A percentile compares a stretch with the other conserved stretches of the same genome.
phyloP scores from a whole-genome alignment of 345 rosid species.

The Bruguiera gymnorhiza region DNA sequence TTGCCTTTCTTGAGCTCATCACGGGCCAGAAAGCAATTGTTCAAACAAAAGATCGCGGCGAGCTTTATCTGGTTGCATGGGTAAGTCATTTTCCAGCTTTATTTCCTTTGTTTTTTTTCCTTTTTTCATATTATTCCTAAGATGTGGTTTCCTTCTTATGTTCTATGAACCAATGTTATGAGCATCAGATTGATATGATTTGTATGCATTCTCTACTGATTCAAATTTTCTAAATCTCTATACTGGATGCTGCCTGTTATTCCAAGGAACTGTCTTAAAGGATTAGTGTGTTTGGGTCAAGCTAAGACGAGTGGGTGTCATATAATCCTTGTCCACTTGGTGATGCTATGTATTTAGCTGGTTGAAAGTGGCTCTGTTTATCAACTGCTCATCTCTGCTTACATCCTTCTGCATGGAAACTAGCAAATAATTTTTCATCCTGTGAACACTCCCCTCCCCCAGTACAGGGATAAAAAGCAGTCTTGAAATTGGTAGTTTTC shows the following conservation, averaged over 20 bases:
- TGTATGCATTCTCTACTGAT: background rate
- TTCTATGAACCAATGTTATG: background rate
- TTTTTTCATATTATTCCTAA: background rate
- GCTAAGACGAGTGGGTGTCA: background rate
- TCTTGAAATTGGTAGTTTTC: background rate
- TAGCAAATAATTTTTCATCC: background rate
- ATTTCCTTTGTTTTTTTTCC: background rate
- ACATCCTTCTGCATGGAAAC: background rate
- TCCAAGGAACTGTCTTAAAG: background rate
- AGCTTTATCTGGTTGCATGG: slow-evolving; percentile 45
- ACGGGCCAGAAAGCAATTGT: slow-evolving; percentile 50
- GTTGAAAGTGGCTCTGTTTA: background rate
- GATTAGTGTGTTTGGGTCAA: background rate
- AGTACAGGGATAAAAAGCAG: too few species aligned
- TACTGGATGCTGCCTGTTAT: too few species aligned
- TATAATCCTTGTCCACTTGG: too few species aligned
- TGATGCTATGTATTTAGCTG: background rate
- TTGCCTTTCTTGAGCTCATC: slow-evolving; percentile 44
- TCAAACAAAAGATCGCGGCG: slow-evolving; percentile 29
- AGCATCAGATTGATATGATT: background rate
- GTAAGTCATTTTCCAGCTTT: slow-evolving; percentile 20
- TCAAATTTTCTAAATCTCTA: too few species aligned
- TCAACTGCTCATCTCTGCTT: background rate
- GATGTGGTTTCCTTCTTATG: background rate
- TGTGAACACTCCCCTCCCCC: too few species aligned